Base-by-base conservation (phyloP, 1,139 yeast species). In the Suhomyces choctaworum region DNA sequence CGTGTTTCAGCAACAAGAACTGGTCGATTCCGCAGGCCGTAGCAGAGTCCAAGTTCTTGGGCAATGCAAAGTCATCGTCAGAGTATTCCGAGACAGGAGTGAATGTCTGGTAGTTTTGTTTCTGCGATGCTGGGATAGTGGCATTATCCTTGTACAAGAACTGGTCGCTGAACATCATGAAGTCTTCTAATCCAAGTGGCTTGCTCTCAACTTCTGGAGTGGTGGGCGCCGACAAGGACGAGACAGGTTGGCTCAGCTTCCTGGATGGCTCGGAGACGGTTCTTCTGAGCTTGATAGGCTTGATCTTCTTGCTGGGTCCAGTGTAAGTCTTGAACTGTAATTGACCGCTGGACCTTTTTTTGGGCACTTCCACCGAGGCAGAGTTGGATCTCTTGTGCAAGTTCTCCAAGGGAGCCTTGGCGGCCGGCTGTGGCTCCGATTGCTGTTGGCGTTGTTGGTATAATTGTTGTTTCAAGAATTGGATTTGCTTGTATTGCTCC, bases 321-420 rank as follows among this genome's bases (percentile, higher is more conserved):
- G 54, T 58, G 52, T 66, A 64, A n/a, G 62, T 51, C 44, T 64
- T 67, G 54, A 64, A 66, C 46, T 64, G 72, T 38, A 65, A 55
- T 36, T 60, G 63, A 32, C 60, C 56, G 14, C 51, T 46, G 25
- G 49, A 44, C 37, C 53, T 62, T 45, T 55, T 56, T 39, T 54
- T 56, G 7, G 48, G 33, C 17, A 51, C 47, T 15, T 46, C 51
- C 5, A 47, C 25, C 4, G 47, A 37, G 11, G 25, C 33, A 6
- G 65, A 58, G 41, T 58, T 61, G 14, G 65, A 47, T 46, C 64
- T 54, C 39, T 52, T 54, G 37, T 42, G 41, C 38, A 51, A 51
- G 37, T 43, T 40, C 16, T 34, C 27, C 25, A 24, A 27, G 5
- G 46, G 36, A 13, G 16, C 32, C 21, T 27, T 39, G 23, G 37